These are phyloP conservation scores for Hypoxylon sp. DNA, from an alignment of 2,329 filamentous ascomycete genomes.

Conservation along the genomic window DNA sequence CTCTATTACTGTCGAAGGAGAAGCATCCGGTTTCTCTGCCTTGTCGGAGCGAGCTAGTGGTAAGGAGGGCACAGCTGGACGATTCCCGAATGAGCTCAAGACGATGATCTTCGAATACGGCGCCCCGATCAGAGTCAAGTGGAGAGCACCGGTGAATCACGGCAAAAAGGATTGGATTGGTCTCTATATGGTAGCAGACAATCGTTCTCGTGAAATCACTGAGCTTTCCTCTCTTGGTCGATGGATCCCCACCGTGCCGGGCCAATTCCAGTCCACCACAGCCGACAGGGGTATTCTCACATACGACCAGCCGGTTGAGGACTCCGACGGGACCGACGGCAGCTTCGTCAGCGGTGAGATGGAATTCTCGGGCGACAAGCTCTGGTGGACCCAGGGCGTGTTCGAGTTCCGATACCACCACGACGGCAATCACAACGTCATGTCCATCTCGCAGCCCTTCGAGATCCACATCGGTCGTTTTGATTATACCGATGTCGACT, in stretches of 20 bases:
- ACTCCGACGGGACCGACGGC: constrained; percentile 60
- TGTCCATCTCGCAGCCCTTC: constrained; percentile 93
- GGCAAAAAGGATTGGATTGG: constrained; percentile 95
- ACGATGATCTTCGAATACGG: constrained; percentile 88
- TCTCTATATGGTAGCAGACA: constrained; percentile 95
- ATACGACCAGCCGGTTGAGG: constrained; percentile 67
- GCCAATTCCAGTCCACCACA: constrained; percentile 77
- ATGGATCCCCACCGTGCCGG: constrained; percentile 84
- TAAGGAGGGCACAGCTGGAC: constrained; percentile 76
- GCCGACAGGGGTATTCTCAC: constrained; percentile 80
- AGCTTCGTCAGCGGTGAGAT: constrained; percentile 81
- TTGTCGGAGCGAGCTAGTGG: constrained; percentile 70
- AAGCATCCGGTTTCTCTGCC: constrained; percentile 59
- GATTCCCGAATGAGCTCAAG: constrained; percentile 74
- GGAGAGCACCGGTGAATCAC: constrained; percentile 88
- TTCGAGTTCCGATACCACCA: constrained; percentile 99
- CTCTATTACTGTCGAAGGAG: constrained; percentile 76
- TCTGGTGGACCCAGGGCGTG: constrained; percentile 96
- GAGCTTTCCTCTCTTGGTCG: constrained; percentile 85
- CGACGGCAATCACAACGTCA: constrained; percentile 88
- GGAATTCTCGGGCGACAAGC: constrained; percentile 87
- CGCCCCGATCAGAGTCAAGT: constrained; percentile 85
- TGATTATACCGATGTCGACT: constrained; percentile 77
- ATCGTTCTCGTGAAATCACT: constrained; percentile 83
- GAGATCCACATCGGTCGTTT: constrained; percentile 87